Evolutionary conservation across 495 filamentous ascomycete species (phyloP).

Genomic region (Neurospora pannonica): DNA sequence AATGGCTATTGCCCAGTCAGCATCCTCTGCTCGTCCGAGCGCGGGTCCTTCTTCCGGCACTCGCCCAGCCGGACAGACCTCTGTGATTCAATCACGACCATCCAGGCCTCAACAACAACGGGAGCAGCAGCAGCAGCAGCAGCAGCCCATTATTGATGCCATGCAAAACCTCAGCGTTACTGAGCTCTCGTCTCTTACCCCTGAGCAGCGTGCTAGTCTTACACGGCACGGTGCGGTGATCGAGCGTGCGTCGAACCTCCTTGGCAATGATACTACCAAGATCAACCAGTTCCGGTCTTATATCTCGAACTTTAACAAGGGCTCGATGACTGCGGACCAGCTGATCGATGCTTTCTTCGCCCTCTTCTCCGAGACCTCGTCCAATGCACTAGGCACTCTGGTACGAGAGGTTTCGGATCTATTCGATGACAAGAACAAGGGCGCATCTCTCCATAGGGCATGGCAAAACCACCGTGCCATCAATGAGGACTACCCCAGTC

Average conservation of each 20-base stretch:
- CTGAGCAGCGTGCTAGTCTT: slow-evolving; percentile 70
- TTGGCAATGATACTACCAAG: slow-evolving; percentile 64
- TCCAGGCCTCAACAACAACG: slow-evolving; percentile 9
- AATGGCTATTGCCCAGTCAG: slow-evolving; percentile 53
- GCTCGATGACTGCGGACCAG: slow-evolving; percentile 55
- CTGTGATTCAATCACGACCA: slow-evolving; percentile 28
- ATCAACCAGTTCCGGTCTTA: slow-evolving; percentile 63
- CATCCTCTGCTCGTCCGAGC: slow-evolving; percentile 44
- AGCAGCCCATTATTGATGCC: slow-evolving; percentile 17
- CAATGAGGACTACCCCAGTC: slow-evolving; percentile 90
- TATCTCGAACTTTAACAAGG: slow-evolving; percentile 65
- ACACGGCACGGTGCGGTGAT: slow-evolving; percentile 71
- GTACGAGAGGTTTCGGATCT: slow-evolving; percentile 90
- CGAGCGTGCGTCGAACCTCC: slow-evolving; percentile 71
- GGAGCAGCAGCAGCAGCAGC: slow-evolving; percentile 6
- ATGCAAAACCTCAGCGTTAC: slow-evolving; percentile 31
- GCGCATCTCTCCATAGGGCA: slow-evolving; percentile 59
- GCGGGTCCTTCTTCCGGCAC: slow-evolving; percentile 60
- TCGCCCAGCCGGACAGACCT: slow-evolving; percentile 8
- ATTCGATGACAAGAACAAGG: slow-evolving; percentile 73
- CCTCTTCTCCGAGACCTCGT: slow-evolving; percentile 67
- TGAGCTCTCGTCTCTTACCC: slow-evolving; percentile 40
- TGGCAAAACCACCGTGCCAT: slow-evolving; percentile 94
- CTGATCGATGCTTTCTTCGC: slow-evolving; percentile 74
- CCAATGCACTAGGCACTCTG: slow-evolving; percentile 73